phyloP scores from a whole-genome alignment of 2,329 filamentous ascomycete species.

The Nectriaceae sp. region DNA sequence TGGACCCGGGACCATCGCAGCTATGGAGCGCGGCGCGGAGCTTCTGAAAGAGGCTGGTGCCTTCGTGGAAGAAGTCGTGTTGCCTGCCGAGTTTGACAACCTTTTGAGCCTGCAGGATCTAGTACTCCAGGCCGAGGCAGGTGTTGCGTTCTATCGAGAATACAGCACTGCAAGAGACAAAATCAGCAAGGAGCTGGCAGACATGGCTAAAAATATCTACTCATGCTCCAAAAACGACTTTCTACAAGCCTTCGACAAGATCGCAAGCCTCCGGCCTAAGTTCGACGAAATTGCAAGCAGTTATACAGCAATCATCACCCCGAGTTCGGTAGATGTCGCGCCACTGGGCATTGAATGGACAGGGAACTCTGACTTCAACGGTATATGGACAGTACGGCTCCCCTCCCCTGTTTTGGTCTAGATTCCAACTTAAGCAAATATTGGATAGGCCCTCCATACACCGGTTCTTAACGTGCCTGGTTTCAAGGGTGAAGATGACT shows the following conservation, averaged over 20 bases:
- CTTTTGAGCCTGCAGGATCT: slow-evolving; percentile 53
- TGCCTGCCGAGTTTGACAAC: slow-evolving; percentile 50
- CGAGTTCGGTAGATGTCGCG: slow-evolving; percentile 61
- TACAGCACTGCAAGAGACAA: slow-evolving; percentile 49
- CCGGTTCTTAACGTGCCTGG: slow-evolving; percentile 65
- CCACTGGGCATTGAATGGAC: slow-evolving; percentile 54
- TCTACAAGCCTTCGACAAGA: slow-evolving; percentile 54
- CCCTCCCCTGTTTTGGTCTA: no score
- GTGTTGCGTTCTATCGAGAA: slow-evolving; percentile 54
- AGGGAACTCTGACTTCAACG: slow-evolving; percentile 54
- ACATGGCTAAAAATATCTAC: slow-evolving; percentile 51
- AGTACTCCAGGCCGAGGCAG: slow-evolving; percentile 54
- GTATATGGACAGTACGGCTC: slow-evolving; percentile 56
- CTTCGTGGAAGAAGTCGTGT: slow-evolving; percentile 54
- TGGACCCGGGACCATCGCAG: slow-evolving; percentile 43
- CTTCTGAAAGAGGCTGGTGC: slow-evolving; percentile 51
- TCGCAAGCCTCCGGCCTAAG: slow-evolving; percentile 53
- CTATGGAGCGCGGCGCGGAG: slow-evolving; percentile 41
- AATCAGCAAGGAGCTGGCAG: slow-evolving; percentile 46
- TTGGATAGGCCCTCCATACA: slow-evolving; percentile 50
- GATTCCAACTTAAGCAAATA: slow-evolving; percentile 34
- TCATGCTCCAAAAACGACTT: neutral
- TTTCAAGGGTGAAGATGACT: slow-evolving; percentile 49
- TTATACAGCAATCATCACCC: slow-evolving; percentile 59
- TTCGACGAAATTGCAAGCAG: slow-evolving; percentile 52